Percentiles rank a stretch among this genome's conserved stretches.
phyloP scores from a whole-genome alignment of 208 protist species.

The Crithidia bombi region DNA sequence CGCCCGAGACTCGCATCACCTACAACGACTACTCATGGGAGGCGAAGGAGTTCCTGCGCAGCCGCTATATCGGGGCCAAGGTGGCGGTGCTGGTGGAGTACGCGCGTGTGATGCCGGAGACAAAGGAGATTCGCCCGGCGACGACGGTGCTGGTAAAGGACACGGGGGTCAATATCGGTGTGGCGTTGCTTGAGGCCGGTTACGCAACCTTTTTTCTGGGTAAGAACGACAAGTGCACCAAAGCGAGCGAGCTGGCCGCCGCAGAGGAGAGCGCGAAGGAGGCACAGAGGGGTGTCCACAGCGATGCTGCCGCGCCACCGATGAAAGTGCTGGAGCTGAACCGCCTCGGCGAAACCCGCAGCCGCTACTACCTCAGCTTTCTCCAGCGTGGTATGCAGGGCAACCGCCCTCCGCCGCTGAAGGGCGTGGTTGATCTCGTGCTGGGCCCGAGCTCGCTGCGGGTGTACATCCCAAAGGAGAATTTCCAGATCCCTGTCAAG shows the following conservation, averaged over 20 bases:
- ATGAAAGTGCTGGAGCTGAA: constrained; percentile 82
- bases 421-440: constrained; percentile 82
- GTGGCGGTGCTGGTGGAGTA: constrained; percentile 85
- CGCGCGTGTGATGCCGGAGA: constrained; percentile 81
- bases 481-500: constrained; percentile 89
- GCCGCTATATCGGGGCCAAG: constrained; percentile 74
- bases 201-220: constrained; percentile 85
- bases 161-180: constrained; percentile 71
- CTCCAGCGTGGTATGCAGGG: constrained; percentile 90
- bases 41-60: constrained; percentile 85
- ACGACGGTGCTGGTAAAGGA: constrained; percentile 61
- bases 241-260: constrained; percentile 56
- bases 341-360: constrained; percentile 77
- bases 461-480: constrained; percentile 88
- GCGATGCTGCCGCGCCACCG: constrained; percentile 32
- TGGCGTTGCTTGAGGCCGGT: constrained; percentile 77
- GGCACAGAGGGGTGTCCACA: constrained; percentile 57
- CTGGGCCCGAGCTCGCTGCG: constrained; percentile 82
- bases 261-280: constrained; percentile 65
- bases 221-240: constrained; percentile 73
- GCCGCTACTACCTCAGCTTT: constrained; percentile 89
- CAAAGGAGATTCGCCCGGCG: constrained; percentile 77
- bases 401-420: constrained; percentile 69
- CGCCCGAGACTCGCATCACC: constrained; percentile 79
- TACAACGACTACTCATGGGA: constrained; percentile 92